Evolutionary conservation across 441 rosid species (phyloP).

Genomic region (California macrophylla): DNA sequence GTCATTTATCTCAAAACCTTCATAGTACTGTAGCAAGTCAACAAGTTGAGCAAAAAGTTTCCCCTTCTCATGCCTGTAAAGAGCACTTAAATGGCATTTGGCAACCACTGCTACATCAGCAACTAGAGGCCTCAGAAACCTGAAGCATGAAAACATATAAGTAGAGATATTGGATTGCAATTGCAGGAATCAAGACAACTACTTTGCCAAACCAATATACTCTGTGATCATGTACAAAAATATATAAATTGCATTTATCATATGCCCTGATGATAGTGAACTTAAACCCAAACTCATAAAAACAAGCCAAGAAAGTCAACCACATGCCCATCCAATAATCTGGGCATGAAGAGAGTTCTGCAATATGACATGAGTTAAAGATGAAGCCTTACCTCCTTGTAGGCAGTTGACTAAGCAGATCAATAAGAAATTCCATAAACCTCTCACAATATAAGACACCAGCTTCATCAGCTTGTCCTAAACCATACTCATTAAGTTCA

Average conservation of each 20-base stretch:
- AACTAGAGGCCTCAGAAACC: slow-evolving; percentile 93
- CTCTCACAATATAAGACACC: slow-evolving; percentile 85
- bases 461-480: slow-evolving; percentile 52
- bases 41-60: slow-evolving; percentile 89
- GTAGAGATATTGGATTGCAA: not conserved
- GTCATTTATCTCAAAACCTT: slow-evolving; percentile 92
- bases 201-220: not conserved
- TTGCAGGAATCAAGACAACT: not conserved
- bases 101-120: slow-evolving; percentile 92
- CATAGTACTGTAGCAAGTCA: slow-evolving; percentile 77
- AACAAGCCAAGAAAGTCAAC: not conserved
- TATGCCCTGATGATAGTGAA: not conserved
- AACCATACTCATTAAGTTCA: slow-evolving; percentile 30
- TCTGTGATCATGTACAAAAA: not conserved
- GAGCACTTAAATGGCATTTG: slow-evolving; percentile 84
- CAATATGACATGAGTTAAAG: slow-evolving; percentile 8
- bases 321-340: not conserved
- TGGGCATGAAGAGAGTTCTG: not conserved
- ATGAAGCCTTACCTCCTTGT: slow-evolving; percentile 64
- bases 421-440: slow-evolving; percentile 95
- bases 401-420: slow-evolving; percentile 91
- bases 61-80: slow-evolving; percentile 76
- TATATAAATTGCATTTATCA: not conserved
- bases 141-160: slow-evolving; percentile 20
- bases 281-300: not conserved